phyloP scores from a whole-genome alignment of 2,329 filamentous ascomycete genomes.

The Penicillium sp. region DNA sequence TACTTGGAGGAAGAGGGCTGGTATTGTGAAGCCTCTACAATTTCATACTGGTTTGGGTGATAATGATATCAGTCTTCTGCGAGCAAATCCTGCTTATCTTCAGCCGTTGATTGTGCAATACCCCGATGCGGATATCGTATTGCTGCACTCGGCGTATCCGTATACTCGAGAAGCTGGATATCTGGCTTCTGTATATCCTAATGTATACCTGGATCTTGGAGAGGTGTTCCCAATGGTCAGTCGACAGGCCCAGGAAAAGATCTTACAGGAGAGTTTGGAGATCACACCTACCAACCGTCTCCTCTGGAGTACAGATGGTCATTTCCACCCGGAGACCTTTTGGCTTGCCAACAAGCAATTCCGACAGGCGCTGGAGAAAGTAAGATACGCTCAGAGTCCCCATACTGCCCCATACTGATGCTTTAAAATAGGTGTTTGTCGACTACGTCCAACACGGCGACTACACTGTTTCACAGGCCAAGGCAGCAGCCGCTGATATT shows the following conservation, averaged over 20 bases:
- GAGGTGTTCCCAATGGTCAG: constrained; percentile 80
- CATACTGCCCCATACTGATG: not conserved
- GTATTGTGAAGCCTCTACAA: constrained; percentile 69
- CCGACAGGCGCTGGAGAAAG: constrained; percentile 67
- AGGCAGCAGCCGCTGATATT: constrained; percentile 64
- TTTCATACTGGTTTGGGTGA: constrained; percentile 84
- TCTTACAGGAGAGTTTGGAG: constrained; percentile 72
- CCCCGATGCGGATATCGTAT: constrained; percentile 68
- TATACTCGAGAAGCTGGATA: constrained; percentile 78
- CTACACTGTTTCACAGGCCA: constrained; percentile 62
- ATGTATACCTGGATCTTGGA: constrained; percentile 80
- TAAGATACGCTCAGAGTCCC: constrained; percentile 35
- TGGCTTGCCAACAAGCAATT: constrained; percentile 72
- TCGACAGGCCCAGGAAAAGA: constrained; percentile 69
- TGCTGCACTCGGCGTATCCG: constrained; percentile 79
- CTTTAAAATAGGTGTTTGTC: constrained; percentile 55
- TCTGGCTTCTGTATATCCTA: constrained; percentile 72
- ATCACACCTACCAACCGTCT: constrained; percentile 73
- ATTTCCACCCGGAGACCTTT: constrained; percentile 77
- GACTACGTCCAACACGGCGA: constrained; percentile 67
- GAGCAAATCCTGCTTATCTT: constrained; percentile 72
- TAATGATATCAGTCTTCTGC: constrained; percentile 69
- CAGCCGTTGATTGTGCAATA: constrained; percentile 72
- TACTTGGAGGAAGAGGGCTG: constrained; percentile 50
- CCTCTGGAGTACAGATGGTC: constrained; percentile 77